Conservation (phyloP, 2,329 filamentous ascomycete genomes). For the Beauveria brongniartii region DNA sequence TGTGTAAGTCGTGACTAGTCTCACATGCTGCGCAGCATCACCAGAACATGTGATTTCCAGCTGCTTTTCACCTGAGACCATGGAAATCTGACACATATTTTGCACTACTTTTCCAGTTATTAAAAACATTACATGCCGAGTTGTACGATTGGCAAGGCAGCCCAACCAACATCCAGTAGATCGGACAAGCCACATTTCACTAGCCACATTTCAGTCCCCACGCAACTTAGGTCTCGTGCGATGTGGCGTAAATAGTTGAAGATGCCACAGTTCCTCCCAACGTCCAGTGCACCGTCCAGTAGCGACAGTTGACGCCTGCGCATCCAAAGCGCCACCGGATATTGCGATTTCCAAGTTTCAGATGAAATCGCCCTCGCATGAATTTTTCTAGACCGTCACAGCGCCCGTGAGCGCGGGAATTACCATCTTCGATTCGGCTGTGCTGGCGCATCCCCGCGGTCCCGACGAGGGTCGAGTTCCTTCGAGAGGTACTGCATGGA, state of each 20-base stretch:
- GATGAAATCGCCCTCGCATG: not conserved
- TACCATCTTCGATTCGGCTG: not conserved
- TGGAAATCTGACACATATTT: too few species aligned
- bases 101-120: not conserved
- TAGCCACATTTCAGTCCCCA: not conserved
- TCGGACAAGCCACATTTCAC: not conserved
- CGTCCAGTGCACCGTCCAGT: not conserved
- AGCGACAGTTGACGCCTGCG: not conserved
- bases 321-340: not conserved
- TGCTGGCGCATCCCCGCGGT: not conserved
- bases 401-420: conserved; percentile 9
- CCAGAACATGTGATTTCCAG: conserved; percentile 5
- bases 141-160: not conserved
- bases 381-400: not conserved
- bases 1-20: conserved; percentile 3
- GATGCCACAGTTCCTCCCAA: not conserved
- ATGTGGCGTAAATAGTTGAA: conserved; percentile 7
- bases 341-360: not conserved
- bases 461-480: not conserved
- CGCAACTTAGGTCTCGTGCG: conserved; percentile 2
- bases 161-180: too few species aligned
- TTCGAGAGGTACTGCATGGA: not conserved
- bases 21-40: conserved; percentile 1
- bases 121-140: not conserved
- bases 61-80: not conserved